These are phyloP conservation scores for Exutisphaerella laricina DNA, from an alignment of 2,329 filamentous ascomycete species.

Conservation along the genomic window DNA sequence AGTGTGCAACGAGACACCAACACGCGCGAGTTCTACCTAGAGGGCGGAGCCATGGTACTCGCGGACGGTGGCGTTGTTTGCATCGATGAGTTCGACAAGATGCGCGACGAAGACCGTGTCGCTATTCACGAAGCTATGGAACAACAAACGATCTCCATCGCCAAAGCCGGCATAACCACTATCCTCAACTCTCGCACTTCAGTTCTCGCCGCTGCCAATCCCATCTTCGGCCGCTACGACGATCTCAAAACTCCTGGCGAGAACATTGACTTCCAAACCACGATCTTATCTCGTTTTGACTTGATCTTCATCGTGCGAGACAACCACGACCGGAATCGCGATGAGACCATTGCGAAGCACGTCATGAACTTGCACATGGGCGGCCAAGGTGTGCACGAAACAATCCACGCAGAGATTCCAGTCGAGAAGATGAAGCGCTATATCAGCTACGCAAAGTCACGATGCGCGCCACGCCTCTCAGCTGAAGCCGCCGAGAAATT, in stretches of 20 bases:
- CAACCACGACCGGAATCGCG: slow-evolving; percentile 81
- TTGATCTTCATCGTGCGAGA: slow-evolving; percentile 99
- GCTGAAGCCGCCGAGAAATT: slow-evolving; percentile 91
- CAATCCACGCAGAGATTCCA: slow-evolving; percentile 82
- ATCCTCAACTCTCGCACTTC: slow-evolving; percentile 95
- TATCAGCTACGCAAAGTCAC: slow-evolving; percentile 94
- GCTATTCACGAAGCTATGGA: slow-evolving; percentile 99
- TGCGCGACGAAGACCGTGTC: slow-evolving; percentile 95
- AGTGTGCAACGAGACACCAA: slow-evolving; percentile 90
- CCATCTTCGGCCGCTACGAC: slow-evolving; percentile 95
- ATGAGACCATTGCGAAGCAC: slow-evolving; percentile 91
- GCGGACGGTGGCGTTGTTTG: slow-evolving; percentile 96
- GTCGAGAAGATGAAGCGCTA: slow-evolving; percentile 98
- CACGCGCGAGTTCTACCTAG: slow-evolving; percentile 93
- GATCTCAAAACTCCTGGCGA: slow-evolving; percentile 96
- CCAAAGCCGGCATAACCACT: slow-evolving; percentile 96
- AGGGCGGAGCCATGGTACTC: slow-evolving; percentile 97
- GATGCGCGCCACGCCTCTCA: slow-evolving; percentile 86
- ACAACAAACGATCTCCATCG: slow-evolving; percentile 98
- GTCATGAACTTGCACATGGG: slow-evolving; percentile 98
- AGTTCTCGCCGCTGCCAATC: slow-evolving; percentile 91
- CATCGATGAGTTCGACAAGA: slow-evolving; percentile 99
- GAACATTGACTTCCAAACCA: slow-evolving; percentile 99
- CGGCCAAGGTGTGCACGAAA: slow-evolving; percentile 74
- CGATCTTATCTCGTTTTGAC: slow-evolving; percentile 95